A percentile compares a stretch with the other conserved stretches of the same genome.
phyloP scores from a whole-genome alignment of 208 protist species.

The Crithidia expoeki region DNA sequence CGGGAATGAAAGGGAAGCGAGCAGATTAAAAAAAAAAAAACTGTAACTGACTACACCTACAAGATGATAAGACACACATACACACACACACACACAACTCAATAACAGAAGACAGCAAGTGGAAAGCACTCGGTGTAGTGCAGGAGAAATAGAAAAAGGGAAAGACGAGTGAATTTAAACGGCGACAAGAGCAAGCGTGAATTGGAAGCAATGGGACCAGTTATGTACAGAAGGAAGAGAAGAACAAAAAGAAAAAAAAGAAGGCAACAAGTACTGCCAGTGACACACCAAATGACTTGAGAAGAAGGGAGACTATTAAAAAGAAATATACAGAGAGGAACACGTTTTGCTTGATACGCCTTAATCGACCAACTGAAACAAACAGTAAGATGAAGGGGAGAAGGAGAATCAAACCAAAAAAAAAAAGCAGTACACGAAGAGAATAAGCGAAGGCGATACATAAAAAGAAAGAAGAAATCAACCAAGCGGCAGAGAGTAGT shows the following conservation, averaged over 20 bases:
- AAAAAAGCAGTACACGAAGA: constrained; percentile 1
- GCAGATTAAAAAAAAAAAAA: not conserved
- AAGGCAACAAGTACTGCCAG: not conserved
- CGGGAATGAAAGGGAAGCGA: not conserved
- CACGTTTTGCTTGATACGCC: not conserved
- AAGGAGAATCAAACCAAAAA: not conserved
- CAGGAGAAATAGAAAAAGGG: constrained; percentile 9
- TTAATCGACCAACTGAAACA: not conserved
- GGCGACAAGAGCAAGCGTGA: constrained; percentile 9
- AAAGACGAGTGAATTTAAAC: not conserved
- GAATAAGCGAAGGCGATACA: constrained; percentile 4
- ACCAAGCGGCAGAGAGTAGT: not conserved
- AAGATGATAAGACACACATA: not conserved
- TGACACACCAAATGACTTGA: not conserved
- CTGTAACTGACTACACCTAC: not conserved
- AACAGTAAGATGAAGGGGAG: not conserved
- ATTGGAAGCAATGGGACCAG: not conserved
- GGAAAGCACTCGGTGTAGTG: not conserved
- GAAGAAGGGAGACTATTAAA: not conserved
- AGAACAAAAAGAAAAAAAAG: not conserved
- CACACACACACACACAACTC: not conserved
- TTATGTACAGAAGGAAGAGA: not conserved
- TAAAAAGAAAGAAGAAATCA: not conserved
- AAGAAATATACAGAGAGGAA: not conserved
- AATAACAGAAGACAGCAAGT: not conserved